Percentiles rank a stretch among this genome's conserved stretches.
Evolutionary conservation across 192 early-diverging fungal species (phyloP).

Genomic region (Radiomyces spectabilis): DNA sequence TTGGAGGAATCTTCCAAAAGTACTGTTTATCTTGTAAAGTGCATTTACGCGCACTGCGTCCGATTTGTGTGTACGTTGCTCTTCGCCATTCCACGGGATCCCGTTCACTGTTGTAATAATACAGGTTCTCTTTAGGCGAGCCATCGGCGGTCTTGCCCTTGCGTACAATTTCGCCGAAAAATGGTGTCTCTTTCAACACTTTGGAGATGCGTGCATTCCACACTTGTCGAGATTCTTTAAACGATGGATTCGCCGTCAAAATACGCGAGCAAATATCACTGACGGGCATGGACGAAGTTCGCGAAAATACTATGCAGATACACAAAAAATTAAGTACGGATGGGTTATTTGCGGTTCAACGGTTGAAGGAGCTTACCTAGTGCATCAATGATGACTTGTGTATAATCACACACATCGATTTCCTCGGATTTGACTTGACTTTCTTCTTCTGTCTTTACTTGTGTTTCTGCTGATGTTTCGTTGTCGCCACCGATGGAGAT

Average conservation of each 20-base stretch:
- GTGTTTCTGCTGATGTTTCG: constrained; percentile 2
- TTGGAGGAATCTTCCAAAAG: constrained; percentile 51
- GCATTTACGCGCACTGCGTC: constrained; percentile 46
- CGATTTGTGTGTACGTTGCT: constrained; percentile 39
- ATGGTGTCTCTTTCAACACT: constrained; percentile 31
- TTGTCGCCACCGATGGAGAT: background rate
- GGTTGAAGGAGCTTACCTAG: constrained; percentile 15
- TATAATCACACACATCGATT: constrained; percentile 23
- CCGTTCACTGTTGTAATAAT: constrained; percentile 44
- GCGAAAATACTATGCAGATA: constrained; percentile 32
- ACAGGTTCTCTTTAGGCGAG: constrained; percentile 42
- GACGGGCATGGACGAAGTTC: constrained; percentile 46
- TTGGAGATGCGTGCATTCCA: constrained; percentile 30
- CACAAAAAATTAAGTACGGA: background rate
- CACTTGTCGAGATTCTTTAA: constrained; percentile 21
- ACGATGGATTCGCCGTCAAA: constrained; percentile 33
- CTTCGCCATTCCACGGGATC: constrained; percentile 49
- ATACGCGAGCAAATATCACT: constrained; percentile 43
- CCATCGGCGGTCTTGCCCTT: constrained; percentile 50
- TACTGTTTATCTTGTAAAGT: constrained; percentile 46
- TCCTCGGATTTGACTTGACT: constrained; percentile 1
- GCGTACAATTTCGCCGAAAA: constrained; percentile 43
- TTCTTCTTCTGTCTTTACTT: constrained; percentile 3
- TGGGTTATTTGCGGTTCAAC: background rate
- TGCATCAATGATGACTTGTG: constrained; percentile 45